phyloP scores from a whole-genome alignment of 2,329 filamentous ascomycete species.

The Arthrobotrys sinensis region DNA sequence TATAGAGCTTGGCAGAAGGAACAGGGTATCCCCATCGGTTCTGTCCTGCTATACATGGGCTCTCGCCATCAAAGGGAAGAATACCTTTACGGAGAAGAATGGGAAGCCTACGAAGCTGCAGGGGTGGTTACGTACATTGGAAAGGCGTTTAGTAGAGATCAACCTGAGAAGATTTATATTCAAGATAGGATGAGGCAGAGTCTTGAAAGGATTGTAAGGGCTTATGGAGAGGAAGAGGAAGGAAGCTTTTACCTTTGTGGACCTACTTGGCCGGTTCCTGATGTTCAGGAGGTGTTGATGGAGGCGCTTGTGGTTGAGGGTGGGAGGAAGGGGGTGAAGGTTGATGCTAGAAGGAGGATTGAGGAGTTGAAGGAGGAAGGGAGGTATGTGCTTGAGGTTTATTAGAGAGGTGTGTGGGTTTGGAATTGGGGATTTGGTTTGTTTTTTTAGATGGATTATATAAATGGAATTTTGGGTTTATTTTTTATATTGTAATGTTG shows the following conservation, averaged over 20 bases:
- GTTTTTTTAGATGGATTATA: too few species aligned
- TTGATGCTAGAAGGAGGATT: slow-evolving; percentile 90
- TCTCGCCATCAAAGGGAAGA: slow-evolving; percentile 97
- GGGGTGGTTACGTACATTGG: slow-evolving; percentile 95
- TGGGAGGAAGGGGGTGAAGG: slow-evolving; percentile 80
- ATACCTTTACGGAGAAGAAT: slow-evolving; percentile 98
- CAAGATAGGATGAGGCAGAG: slow-evolving; percentile 97
- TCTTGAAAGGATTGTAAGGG: slow-evolving; percentile 83
- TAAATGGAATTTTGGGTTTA: too few species aligned
- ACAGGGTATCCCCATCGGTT: slow-evolving; percentile 94
- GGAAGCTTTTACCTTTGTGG: slow-evolving; percentile 98
- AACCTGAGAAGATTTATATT: slow-evolving; percentile 99
- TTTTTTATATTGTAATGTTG: too few species aligned
- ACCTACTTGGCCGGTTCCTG: slow-evolving; percentile 97
- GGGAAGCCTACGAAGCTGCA: slow-evolving; percentile 96
- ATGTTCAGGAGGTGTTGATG: slow-evolving; percentile 93
- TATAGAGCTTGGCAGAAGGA: slow-evolving; percentile 98
- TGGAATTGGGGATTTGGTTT: background rate
- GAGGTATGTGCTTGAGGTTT: slow-evolving; percentile 96
- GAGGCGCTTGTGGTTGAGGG: slow-evolving; percentile 88
- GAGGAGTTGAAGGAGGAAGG: slow-evolving; percentile 96
- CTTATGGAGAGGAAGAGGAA: slow-evolving; percentile 85
- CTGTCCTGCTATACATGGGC: slow-evolving; percentile 95
- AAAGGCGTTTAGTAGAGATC: slow-evolving; percentile 94
- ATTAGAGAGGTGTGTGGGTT: too few species aligned